Evolutionary conservation across 2,329 filamentous ascomycete genomes (phyloP), one percentile per base, ranked within the genome.

Genomic region (Arthrinium puccinioides): DNA sequence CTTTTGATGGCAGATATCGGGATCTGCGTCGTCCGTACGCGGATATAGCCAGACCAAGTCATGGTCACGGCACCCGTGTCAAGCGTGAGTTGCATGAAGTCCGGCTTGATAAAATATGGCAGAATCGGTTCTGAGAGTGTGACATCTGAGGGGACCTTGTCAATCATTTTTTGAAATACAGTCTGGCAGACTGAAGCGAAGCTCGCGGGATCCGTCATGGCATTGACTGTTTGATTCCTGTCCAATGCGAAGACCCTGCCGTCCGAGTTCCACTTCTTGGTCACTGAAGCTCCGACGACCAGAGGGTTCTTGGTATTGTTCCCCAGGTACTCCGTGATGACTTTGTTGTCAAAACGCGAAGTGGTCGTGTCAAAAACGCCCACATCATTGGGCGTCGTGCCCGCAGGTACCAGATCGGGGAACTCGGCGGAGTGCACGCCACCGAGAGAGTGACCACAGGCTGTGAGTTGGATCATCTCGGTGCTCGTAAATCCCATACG

Each of bases 381-480:
- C 36, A 68, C 60, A 15, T 66, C 70, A 37, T 73, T 61, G 8
- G 60, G 50, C 9, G 57, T 59, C 5, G 60, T 60, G 5, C 66
- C 66, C 3, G 57, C 42, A 2, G 68, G 60, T 2, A 76, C 68
- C 28, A 80, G 68, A 8, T 67, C 58, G 0, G 72, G 69, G 42
- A 76, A 76, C 44, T 76, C 64, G 9, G 52, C 50, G 19, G 61
- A 59, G 54, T 81, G 76, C 7, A 80, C 76, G 13, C 75, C 72
- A 16, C 77, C 77, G 16, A 82, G 53, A 0, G 72, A 73, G 51
- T 82, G 77, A 3, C 77, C 77, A 49, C 77, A 82, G 9, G 75
- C 76, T 2, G 67, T 69, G 18, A 76, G 60, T 48, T 74, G 67
- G 28, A 81, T 77, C 74, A 79, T 80, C 45, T 80, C 72, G 13